These are phyloP conservation scores for Hypsizygus marmoreus DNA, from an alignment of 768 basidiomycete species.

Conservation along the genomic window DNA sequence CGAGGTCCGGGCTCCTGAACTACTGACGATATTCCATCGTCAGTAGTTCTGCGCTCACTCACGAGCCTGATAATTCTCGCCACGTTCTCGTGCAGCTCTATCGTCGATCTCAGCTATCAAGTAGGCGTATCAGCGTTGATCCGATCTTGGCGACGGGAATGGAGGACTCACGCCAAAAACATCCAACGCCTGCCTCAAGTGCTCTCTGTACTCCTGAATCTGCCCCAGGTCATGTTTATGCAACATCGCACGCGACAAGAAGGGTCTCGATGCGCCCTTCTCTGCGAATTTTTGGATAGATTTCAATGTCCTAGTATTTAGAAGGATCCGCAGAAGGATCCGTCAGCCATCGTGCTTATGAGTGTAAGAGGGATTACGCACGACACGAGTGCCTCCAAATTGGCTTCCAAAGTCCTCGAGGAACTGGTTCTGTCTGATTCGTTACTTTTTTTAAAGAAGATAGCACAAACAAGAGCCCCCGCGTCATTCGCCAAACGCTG, in stretches of 20 bases:
- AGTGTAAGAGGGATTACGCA: neutral
- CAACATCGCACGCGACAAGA: conserved; percentile 15
- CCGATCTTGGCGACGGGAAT: neutral
- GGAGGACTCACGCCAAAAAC: conserved; percentile 23
- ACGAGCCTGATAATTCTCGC: too few species aligned
- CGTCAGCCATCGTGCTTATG: too few species aligned
- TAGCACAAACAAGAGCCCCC: conserved; percentile 23
- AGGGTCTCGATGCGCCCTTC: conserved; percentile 12
- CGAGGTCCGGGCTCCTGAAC: too few species aligned
- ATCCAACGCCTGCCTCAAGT: conserved; percentile 23
- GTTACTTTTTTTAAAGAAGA: conserved; percentile 18
- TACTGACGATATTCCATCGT: too few species aligned
- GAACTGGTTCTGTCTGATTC: conserved; percentile 14
- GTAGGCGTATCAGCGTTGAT: neutral
- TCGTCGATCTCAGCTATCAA: conserved; percentile 13
- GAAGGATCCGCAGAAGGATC: neutral
- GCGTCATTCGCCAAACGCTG: conserved; percentile 23
- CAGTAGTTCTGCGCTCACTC: too few species aligned
- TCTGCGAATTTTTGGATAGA: conserved; percentile 18
- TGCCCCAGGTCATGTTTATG: conserved; percentile 15
- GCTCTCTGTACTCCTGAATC: conserved; percentile 20
- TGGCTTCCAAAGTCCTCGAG: conserved; percentile 18
- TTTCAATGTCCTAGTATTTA: conserved; percentile 17
- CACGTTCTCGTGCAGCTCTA: conserved; percentile 25
- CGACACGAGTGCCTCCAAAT: conserved; percentile 14